Evolutionary conservation across 2,329 filamentous ascomycete genomes (phyloP), one percentile per base, ranked within the genome.

Genomic region (Trichoderma brevicompactum): DNA sequence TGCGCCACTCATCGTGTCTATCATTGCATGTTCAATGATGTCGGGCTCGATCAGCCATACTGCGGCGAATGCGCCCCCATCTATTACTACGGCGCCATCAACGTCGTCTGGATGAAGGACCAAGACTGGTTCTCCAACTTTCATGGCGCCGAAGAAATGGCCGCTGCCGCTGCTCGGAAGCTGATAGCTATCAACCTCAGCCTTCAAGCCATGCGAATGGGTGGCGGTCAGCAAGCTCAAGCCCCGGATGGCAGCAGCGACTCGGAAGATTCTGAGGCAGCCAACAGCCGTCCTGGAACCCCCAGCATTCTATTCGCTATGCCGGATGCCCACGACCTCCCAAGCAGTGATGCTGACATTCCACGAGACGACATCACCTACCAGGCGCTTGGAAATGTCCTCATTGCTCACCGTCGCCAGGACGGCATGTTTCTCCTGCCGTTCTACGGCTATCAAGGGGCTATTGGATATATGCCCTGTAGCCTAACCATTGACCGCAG

Each of bases 31-130:
- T 64, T 65, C 36, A 53, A 68, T 38, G 36, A 10, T 8, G 10
- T 23, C 3, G 28, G 40, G 12, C 56, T 52, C 5, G 7, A n/a
- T 1, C 75, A 78, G 53, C 75, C 76, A 1, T 58, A 66, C 3
- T 78, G 75, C 38, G 75, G 75, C 67, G 76, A 77, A 61, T 78
- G 76, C 46, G 72, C 76, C 19, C 71, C 71, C 17, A 52, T 76
- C 7, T 76, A 72, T 67, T 75, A 69, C 54, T 23, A 69, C 50
- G 32, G 55, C 3, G 32, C 55, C 10, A 43, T 58, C n/a, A 15
- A 43, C 6, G 69, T 67, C 2, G 13, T 50, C 23, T 76, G 74
- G 74, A 10, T 71, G 23, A 65, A 49, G 6, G 40, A 34, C 1
- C 49, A 64, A 3, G 76, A 77, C 52, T 1, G 68, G 1, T 8